Evolutionary conservation across 1,284 basidiomycete species (phyloP), one percentile per base, ranked within the genome.

Genomic region (Marasmius fiardii): DNA sequence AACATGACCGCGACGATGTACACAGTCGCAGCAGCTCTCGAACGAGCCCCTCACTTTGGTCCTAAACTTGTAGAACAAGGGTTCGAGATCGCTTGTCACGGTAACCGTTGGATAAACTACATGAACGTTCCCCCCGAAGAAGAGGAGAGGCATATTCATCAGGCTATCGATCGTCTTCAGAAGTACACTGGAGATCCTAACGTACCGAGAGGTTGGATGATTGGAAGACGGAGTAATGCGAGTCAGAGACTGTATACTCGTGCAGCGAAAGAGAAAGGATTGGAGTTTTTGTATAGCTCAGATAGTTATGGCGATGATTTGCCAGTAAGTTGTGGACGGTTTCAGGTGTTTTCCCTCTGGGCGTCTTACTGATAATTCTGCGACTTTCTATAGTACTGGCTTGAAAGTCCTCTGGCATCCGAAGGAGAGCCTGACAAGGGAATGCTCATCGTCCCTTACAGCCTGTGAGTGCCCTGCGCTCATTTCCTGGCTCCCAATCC

Each of bases 171-270:
- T 34, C 21, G 26, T 1, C 41, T 53, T 28, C 52, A 53, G 23
- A 53, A 53, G 41, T 53, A 53, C 23, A 53, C 52, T 2, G 41
- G 52, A 5, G 52, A 53, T 18, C 39, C 52, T 6, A 31, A 24
- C 28, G 41, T 53, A 14, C 52, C 52, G 16, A 26, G 52, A 23
- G 52, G 52, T n/a, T 53, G 52, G 52, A 53, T 53, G 52, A 53
- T 53, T 12, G 52, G 52, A 43, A 26, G 52, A 20, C 52, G 52
- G 3, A 53, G 52, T 44, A 53, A 53, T 53, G 52, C 52, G 11
- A 53, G 52, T 33, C 52, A 21, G n/a, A 26, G 52, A 23, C n/a
- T 53, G 41, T 53, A 53, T 41, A 18, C 8, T 41, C 51, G 35
- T 6, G 51, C 51, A 14, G 51, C 51, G 12, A 52, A 52, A 21